Evolutionary conservation across 2,329 filamentous ascomycete genomes (phyloP).

Genomic region (Elsinoe arachidis): DNA sequence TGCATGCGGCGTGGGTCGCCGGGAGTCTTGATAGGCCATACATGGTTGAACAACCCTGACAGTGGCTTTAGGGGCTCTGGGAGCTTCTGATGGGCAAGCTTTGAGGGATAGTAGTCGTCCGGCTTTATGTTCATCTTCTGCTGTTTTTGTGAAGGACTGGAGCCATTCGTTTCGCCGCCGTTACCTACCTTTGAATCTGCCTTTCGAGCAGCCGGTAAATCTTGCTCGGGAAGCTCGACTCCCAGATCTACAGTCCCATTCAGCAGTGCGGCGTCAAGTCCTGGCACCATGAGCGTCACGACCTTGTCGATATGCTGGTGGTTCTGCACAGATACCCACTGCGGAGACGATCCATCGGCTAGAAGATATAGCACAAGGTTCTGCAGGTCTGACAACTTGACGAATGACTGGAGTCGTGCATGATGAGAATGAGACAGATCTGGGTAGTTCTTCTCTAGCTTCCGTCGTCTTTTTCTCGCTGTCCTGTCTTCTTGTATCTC

Average conservation of each 20-base stretch:
- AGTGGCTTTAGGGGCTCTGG: conserved; percentile 49
- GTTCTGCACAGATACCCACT: conserved; percentile 54
- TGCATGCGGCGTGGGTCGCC: conserved; percentile 77
- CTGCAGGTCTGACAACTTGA: conserved; percentile 52
- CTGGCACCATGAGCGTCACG: conserved; percentile 85
- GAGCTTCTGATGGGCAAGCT: conserved; percentile 33
- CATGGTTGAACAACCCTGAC: conserved; percentile 71
- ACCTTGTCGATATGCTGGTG: conserved; percentile 57
- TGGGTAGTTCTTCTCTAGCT: conserved; percentile 41
- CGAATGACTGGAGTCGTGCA: conserved; percentile 45
- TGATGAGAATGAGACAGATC: conserved; percentile 45
- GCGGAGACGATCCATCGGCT: conserved; percentile 52
- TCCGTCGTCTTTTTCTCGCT: conserved; percentile 25
- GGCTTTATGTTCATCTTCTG: conserved; percentile 31
- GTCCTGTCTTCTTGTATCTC: conserved; percentile 19
- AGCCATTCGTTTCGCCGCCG: neutral
- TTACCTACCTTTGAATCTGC: neutral
- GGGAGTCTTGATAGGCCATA: conserved; percentile 83
- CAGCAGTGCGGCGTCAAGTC: conserved; percentile 86
- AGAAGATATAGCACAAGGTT: conserved; percentile 51
- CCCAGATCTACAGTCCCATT: conserved; percentile 43
- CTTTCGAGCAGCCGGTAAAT: conserved; percentile 1
- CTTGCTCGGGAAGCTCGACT: neutral
- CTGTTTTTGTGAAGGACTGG: neutral
- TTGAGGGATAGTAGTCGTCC: conserved; percentile 43